Percentiles rank a stretch among this genome's conserved stretches.
Conservation (phyloP, 305 asterid species). For the Fraxinus latifolia region DNA sequence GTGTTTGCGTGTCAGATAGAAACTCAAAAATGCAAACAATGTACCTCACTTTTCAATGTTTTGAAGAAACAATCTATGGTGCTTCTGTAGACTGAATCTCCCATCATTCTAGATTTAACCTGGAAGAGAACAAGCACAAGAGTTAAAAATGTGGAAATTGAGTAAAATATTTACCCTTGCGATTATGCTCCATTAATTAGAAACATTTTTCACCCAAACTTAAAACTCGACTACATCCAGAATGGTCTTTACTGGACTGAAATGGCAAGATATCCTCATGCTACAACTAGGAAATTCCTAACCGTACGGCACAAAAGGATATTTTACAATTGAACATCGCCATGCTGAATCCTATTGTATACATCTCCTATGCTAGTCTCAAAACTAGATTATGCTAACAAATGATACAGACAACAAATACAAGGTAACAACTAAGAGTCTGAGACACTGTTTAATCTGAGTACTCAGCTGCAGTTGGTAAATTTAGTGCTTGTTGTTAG, state of each 20-base stretch:
- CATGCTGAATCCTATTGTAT: background rate
- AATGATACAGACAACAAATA: background rate
- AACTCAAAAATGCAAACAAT: slow-evolving; percentile 14
- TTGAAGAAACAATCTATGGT: slow-evolving; percentile 74
- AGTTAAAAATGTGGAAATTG: slow-evolving; percentile 4
- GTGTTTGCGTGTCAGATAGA: slow-evolving; percentile 6
- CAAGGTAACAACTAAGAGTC: background rate
- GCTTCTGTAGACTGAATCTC: slow-evolving; percentile 70
- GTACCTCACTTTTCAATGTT: slow-evolving; percentile 73
- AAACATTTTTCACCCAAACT: background rate
- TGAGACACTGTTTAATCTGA: background rate
- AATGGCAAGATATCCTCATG: background rate
- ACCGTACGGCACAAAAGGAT: background rate
- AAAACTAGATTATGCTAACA: background rate
- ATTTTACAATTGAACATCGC: background rate
- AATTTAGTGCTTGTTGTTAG: background rate
- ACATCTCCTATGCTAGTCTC: background rate
- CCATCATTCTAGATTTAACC: slow-evolving; percentile 99
- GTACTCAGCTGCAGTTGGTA: background rate
- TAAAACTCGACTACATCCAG: background rate
- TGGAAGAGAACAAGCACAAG: slow-evolving; percentile 30
- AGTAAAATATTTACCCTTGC: background rate
- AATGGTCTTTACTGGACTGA: background rate
- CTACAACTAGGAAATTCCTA: background rate
- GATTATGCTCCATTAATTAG: slow-evolving; percentile 10